phyloP scores from a whole-genome alignment of 2,329 filamentous ascomycete genomes.

The Claviceps monticola region DNA sequence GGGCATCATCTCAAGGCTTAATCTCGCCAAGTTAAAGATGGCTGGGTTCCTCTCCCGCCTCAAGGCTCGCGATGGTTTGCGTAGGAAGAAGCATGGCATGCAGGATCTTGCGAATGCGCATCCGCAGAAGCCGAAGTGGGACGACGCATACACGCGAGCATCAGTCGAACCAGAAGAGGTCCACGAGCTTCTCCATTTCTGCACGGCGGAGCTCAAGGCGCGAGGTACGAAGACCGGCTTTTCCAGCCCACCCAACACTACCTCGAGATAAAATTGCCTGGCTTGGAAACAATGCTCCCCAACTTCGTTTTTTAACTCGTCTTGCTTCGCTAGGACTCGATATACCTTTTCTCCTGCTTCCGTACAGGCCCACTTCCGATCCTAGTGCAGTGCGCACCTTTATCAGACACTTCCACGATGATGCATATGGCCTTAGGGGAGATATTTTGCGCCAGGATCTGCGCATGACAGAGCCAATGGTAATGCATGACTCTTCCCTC shows the following conservation, averaged over 20 bases:
- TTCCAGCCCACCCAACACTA: neutral
- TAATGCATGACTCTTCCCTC: slow-evolving; percentile 29
- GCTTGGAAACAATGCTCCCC: neutral
- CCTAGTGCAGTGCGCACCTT: slow-evolving; percentile 86
- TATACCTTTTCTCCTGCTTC: slow-evolving; percentile 81
- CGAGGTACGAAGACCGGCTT: slow-evolving; percentile 51
- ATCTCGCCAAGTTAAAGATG: slow-evolving; percentile 25
- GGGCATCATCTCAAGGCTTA: neutral
- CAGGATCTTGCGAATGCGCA: slow-evolving; percentile 35
- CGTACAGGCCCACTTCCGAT: slow-evolving; percentile 87
- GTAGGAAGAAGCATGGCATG: slow-evolving; percentile 53
- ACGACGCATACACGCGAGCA: slow-evolving; percentile 73
- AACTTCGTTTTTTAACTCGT: slow-evolving; percentile 1
- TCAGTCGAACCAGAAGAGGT: slow-evolving; percentile 82
- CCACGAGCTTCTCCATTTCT: slow-evolving; percentile 70
- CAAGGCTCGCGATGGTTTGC: slow-evolving; percentile 60
- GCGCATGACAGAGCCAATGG: slow-evolving; percentile 86
- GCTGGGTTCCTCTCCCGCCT: slow-evolving; percentile 48
- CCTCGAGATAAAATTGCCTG: neutral
- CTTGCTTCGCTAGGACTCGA: slow-evolving; percentile 51
- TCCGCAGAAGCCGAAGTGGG: slow-evolving; percentile 64
- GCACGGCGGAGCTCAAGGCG: slow-evolving; percentile 83
- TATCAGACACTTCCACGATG: slow-evolving; percentile 81
- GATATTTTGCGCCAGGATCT: slow-evolving; percentile 70
- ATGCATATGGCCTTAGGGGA: slow-evolving; percentile 48